These are phyloP conservation scores for Auricularia auricula-judae DNA, from an alignment of 768 basidiomycete species.

Conservation along the genomic window DNA sequence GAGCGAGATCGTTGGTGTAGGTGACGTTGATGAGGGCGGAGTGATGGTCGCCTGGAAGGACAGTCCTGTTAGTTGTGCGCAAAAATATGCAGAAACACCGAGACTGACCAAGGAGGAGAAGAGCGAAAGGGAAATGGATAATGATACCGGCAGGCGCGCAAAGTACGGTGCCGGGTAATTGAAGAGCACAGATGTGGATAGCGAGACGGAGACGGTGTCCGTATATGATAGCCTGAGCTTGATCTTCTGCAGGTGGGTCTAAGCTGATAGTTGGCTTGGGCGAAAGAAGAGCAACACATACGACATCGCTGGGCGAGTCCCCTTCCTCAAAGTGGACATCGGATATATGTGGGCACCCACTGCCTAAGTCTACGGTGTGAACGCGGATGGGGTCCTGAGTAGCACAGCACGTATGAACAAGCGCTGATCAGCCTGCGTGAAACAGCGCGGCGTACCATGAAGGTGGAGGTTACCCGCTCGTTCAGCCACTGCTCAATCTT, in stretches of 20 bases:
- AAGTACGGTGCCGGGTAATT: slow-evolving; percentile 79
- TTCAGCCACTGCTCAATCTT: slow-evolving; percentile 78
- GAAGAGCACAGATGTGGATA: slow-evolving; percentile 73
- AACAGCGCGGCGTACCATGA: slow-evolving; percentile 40
- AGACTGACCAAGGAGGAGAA: slow-evolving; percentile 25
- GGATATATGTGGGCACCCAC: slow-evolving; percentile 65
- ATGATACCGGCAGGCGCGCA: slow-evolving; percentile 69
- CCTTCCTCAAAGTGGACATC: slow-evolving; percentile 49
- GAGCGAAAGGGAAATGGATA: slow-evolving; percentile 66
- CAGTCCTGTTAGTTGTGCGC: neutral
- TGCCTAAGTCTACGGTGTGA: slow-evolving; percentile 74
- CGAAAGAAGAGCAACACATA: slow-evolving; percentile 3
- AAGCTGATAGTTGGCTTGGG: slow-evolving; percentile 3
- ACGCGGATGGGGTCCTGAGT: slow-evolving; percentile 74
- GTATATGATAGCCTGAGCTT: slow-evolving; percentile 78
- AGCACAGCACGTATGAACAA: neutral
- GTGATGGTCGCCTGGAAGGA: slow-evolving; percentile 44
- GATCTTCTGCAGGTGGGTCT: slow-evolving; percentile 40
- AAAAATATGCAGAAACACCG: slow-evolving; percentile 4
- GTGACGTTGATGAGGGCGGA: slow-evolving; percentile 43
- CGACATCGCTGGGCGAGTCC: slow-evolving; percentile 11
- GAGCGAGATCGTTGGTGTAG: slow-evolving; percentile 53
- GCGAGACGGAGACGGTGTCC: slow-evolving; percentile 73
- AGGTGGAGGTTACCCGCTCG: slow-evolving; percentile 53
- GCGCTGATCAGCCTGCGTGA: neutral